Conservation (phyloP, 2,329 filamentous ascomycete species). For the Cytospora piceae region DNA sequence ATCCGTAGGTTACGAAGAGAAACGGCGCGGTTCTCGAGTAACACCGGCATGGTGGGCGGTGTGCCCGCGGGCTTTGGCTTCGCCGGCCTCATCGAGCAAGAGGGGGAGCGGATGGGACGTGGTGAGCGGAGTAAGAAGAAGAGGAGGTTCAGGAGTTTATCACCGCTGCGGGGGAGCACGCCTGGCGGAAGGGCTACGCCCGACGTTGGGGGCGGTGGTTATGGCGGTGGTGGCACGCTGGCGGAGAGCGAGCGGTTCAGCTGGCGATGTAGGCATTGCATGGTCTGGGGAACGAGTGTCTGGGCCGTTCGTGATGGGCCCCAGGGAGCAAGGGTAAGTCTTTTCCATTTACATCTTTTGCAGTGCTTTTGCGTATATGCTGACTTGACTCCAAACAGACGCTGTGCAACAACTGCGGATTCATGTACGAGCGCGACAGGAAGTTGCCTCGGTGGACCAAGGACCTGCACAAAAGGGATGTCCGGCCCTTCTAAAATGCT, state of each 20-base stretch:
- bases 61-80: constrained; percentile 61
- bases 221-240: constrained; percentile 66
- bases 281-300: constrained; percentile 84
- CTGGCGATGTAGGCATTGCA: constrained; percentile 90
- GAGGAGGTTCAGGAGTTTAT: constrained; percentile 85
- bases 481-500: constrained; percentile 34
- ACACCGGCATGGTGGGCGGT: constrained; percentile 78
- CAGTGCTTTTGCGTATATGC: constrained; percentile 20
- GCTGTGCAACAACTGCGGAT: constrained; percentile 91
- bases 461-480: constrained; percentile 60
- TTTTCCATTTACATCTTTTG: constrained; percentile 20
- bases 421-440: constrained; percentile 85
- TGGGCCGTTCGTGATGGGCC: constrained; percentile 97
- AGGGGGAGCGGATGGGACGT: constrained; percentile 85
- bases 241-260: constrained; percentile 76
- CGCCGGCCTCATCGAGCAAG: constrained; percentile 57
- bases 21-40: constrained; percentile 89
- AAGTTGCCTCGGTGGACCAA: constrained; percentile 78
- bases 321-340: constrained; percentile 75
- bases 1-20: constrained; percentile 85
- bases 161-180: constrained; percentile 70
- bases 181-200: constrained; percentile 78
- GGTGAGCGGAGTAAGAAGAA: constrained; percentile 96
- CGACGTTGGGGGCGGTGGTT: constrained; percentile 75
- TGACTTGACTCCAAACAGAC: constrained; percentile 55